Conservation (phyloP, 495 filamentous ascomycete species). For the Letharia lupina region DNA sequence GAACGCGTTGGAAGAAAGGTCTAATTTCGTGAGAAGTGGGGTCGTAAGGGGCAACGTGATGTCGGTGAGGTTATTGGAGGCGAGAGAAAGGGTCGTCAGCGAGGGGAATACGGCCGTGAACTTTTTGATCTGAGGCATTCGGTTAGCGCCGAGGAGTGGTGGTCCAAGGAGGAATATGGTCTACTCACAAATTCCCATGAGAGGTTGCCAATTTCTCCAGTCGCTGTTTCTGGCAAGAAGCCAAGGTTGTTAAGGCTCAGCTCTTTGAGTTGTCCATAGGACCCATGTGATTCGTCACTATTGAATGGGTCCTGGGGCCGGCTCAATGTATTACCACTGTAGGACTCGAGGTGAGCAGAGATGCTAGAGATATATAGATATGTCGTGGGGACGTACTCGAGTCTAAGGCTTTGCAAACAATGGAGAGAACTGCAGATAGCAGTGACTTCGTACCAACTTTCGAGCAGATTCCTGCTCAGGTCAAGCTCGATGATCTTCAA, state of each 20-base stretch:
- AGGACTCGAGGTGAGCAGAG: background rate
- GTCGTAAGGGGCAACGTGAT: slow-evolving; percentile 34
- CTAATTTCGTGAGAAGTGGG: slow-evolving; percentile 47
- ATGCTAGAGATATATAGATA: slow-evolving; percentile 8
- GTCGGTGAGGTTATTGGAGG: slow-evolving; percentile 42
- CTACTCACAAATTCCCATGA: background rate
- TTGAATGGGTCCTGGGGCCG: background rate
- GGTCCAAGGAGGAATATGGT: background rate
- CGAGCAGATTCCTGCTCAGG: slow-evolving; percentile 75
- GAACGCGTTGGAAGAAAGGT: slow-evolving; percentile 70
- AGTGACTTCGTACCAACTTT: slow-evolving; percentile 52
- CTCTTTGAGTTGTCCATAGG: background rate
- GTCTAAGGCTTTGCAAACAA: slow-evolving; percentile 51
- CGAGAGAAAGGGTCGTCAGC: slow-evolving; percentile 50
- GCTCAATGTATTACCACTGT: background rate
- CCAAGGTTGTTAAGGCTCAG: background rate
- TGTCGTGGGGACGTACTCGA: slow-evolving; percentile 51
- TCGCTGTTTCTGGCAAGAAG: background rate
- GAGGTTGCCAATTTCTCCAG: background rate
- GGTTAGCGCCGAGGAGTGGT: background rate
- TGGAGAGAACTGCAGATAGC: slow-evolving; percentile 61
- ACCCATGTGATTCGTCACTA: background rate
- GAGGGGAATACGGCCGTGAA: slow-evolving; percentile 45
- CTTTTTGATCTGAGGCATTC: slow-evolving; percentile 2
- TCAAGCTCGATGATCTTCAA: slow-evolving; percentile 73